phyloP scores from a whole-genome alignment of 345 rosid species.

The Salix exigua region DNA sequence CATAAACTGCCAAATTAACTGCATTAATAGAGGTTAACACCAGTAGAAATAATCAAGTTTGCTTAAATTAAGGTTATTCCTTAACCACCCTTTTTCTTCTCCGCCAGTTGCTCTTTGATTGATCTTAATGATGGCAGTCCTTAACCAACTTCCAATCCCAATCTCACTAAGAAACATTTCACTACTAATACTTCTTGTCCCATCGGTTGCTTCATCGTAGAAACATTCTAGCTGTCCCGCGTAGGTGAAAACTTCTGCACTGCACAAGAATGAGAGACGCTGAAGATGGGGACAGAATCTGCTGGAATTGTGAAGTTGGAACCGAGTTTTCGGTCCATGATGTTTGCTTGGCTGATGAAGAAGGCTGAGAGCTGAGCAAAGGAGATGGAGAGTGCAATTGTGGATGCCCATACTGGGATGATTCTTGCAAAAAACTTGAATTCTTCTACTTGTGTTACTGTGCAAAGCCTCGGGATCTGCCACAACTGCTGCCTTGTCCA shows the following conservation, averaged over 20 bases:
- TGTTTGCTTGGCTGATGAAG: conserved; percentile 46
- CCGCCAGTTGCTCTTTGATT: conserved; percentile 42
- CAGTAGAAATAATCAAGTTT: conserved; percentile 47
- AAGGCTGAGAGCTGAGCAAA: conserved; percentile 52
- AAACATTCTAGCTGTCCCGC: conserved; percentile 61
- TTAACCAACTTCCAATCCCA: conserved; percentile 53
- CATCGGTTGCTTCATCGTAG: conserved; percentile 58
- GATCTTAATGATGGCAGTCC: conserved; percentile 40
- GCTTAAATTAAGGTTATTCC: conserved; percentile 39
- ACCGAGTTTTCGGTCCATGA: conserved; percentile 46
- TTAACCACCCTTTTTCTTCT: conserved; percentile 41
- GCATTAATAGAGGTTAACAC: conserved; percentile 36
- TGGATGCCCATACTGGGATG: conserved; percentile 56
- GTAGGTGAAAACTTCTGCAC: conserved; percentile 49
- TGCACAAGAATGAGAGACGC: conserved; percentile 41
- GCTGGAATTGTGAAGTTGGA: conserved; percentile 45
- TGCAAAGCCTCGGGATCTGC: conserved; percentile 43
- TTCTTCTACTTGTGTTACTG: conserved; percentile 65
- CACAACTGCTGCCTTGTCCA: conserved; percentile 58
- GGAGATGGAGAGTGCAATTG: conserved; percentile 48
- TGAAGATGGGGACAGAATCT: conserved; percentile 42
- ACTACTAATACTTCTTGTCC: conserved; percentile 51
- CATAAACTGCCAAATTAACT: conserved; percentile 35
- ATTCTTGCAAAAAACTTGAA: conserved; percentile 43
- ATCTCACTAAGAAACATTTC: conserved; percentile 49